Evolutionary conservation across 495 filamentous ascomycete genomes (phyloP).

Genomic region (Lepidopterella palustris): DNA sequence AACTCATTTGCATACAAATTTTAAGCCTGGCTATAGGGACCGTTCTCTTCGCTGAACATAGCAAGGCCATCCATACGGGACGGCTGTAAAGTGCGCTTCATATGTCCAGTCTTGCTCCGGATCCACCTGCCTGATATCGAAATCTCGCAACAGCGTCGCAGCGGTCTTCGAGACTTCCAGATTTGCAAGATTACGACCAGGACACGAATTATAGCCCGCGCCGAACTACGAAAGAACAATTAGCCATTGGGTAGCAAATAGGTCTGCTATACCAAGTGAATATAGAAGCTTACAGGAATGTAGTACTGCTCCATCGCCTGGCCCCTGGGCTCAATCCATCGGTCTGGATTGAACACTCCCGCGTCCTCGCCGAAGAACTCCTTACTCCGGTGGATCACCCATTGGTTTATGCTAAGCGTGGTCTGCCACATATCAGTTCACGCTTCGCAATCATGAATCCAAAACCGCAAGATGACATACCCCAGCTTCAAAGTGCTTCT

Average conservation of each 20-base stretch:
- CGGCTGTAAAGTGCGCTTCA: constrained; percentile 36
- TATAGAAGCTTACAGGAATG: constrained; percentile 23
- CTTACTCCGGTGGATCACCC: constrained; percentile 34
- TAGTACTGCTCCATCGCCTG: constrained; percentile 36
- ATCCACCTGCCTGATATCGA: constrained; percentile 39
- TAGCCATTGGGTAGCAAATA: background rate
- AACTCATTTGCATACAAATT: too few species aligned
- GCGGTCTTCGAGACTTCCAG: constrained; percentile 43
- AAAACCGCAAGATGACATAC: background rate
- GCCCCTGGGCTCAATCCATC: constrained; percentile 38
- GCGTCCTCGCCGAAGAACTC: constrained; percentile 42
- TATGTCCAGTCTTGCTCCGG: constrained; percentile 38
- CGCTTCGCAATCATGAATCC: background rate
- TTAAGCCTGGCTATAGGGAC: background rate
- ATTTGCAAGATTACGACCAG: constrained; percentile 42
- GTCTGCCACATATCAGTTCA: constrained; percentile 22
- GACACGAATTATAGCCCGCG: constrained; percentile 42
- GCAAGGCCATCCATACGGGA: constrained; percentile 42
- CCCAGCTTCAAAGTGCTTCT: background rate
- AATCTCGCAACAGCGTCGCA: constrained; percentile 40
- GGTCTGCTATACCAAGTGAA: background rate
- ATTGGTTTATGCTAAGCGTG: constrained; percentile 42
- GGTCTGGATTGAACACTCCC: constrained; percentile 42
- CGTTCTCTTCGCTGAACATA: background rate
- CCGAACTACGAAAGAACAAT: constrained; percentile 33